These are phyloP conservation scores for Lodderomyces pseudojiufengensis DNA, from an alignment of 1,139 yeast species.

Conservation along the genomic window DNA sequence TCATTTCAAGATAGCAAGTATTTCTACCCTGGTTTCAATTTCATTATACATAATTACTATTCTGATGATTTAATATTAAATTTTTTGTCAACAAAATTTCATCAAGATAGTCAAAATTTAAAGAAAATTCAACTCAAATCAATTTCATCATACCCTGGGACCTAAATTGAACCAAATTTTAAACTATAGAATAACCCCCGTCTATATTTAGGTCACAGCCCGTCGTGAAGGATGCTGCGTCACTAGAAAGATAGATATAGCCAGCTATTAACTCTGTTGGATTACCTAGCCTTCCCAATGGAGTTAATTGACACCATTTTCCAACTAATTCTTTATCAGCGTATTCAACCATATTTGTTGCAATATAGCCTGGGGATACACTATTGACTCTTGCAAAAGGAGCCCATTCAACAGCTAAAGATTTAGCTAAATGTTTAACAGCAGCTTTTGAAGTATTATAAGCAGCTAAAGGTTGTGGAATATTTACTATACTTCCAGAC, in stretches of 20 bases:
- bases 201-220: too few relatives aligned
- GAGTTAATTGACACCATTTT: conserved; percentile 51
- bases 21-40: too few relatives aligned
- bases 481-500: conserved; percentile 81
- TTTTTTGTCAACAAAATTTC: too few relatives aligned
- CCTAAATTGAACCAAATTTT: too few relatives aligned
- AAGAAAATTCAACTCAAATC: too few relatives aligned
- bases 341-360: conserved; percentile 50
- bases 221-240: conserved; percentile 78
- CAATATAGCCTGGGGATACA: conserved; percentile 77
- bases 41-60: too few relatives aligned
- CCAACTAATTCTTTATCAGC: conserved; percentile 30
- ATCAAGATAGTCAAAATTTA: too few relatives aligned
- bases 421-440: conserved; percentile 70
- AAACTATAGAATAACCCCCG: too few relatives aligned
- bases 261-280: conserved; percentile 83
- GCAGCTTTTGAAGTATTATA: conserved; percentile 89
- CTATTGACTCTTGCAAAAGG: conserved; percentile 72
- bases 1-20: too few relatives aligned
- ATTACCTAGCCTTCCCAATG: conserved; percentile 76
- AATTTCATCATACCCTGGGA: too few relatives aligned
- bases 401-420: conserved; percentile 86
- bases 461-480: conserved; percentile 81
- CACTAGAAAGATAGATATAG: conserved; percentile 72
- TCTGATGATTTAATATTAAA: too few relatives aligned